Evolutionary conservation across 176 grass and related monocot species (phyloP), one percentile per base, ranked within the genome.

Genomic region (Secale cereale): DNA sequence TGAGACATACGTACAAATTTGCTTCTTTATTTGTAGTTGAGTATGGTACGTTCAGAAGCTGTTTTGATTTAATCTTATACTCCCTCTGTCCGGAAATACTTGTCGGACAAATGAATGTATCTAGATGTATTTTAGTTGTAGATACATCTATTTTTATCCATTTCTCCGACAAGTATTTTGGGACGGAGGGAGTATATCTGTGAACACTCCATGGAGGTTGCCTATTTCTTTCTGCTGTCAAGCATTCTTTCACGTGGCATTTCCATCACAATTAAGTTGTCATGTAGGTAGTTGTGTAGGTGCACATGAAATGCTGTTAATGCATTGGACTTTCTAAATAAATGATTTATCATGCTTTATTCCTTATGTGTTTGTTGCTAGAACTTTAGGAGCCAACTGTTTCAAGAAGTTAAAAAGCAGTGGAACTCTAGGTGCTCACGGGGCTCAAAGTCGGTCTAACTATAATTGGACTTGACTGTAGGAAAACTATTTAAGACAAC

Each of bases 391-490:
- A 74, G 7, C 45, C 26, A 79, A 79, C 8, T 66, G 14, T 74
- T 79, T 33, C 26, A 28, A 66, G 3, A 85, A 59, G 43, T 48
- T 77, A 69, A 77, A 59, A 61, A 13, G 1, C 31, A 79, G 35
- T 84, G 33, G 40, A 88, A 78, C 62, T 77, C 26, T 54, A 54
- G 19, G 16, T 59, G 16, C 57, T 75, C 6, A 0, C 23, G 29
- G 22, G 12, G 4, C 30, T 54, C 10, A 61, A 5, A 75, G n/a
- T 82, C 30, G 25, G 32, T 37, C 30, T 23, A 80, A 29, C 46
- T 59, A 86, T 78, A 54, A 48, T 67, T 79, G 37, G 41, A 16
- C 10, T 57, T 85, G 40, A n/a, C 62, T 57, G 22, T 85, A 29
- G 23, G 23, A 59, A 82, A 60, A 40, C 4, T 11, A 28, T 41